Conservation (phyloP, 2,329 filamentous ascomycete genomes). For the Mycosphaerella arachidis region DNA sequence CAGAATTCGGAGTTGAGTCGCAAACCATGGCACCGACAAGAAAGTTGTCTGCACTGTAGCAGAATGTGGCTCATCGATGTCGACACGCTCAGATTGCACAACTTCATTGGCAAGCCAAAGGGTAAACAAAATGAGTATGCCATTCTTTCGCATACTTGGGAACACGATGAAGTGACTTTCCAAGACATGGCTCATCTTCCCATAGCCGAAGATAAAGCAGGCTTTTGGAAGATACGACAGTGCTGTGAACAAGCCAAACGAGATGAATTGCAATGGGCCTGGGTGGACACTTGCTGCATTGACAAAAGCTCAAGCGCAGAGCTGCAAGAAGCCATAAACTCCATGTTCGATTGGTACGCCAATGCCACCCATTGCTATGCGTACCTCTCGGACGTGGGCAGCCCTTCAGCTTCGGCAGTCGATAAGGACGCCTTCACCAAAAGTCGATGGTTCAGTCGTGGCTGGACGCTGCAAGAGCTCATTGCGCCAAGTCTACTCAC, state of each 20-base stretch:
- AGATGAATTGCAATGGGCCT: slow-evolving; percentile 12
- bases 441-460: slow-evolving; percentile 16
- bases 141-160: slow-evolving; percentile 15
- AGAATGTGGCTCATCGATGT: neutral
- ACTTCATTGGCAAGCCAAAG: neutral
- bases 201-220: slow-evolving; percentile 1
- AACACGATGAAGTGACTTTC: slow-evolving; percentile 7
- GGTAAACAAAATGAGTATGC: slow-evolving; percentile 2
- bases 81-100: neutral
- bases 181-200: slow-evolving; percentile 2
- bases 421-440: neutral
- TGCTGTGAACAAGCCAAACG: slow-evolving; percentile 8
- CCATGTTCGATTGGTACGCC: slow-evolving; percentile 20
- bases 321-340: slow-evolving; percentile 19
- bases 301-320: slow-evolving; percentile 18
- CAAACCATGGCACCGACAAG: too few relatives aligned
- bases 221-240: slow-evolving; percentile 11
- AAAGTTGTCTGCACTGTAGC: neutral
- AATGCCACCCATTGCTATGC: slow-evolving; percentile 14
- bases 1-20: too few relatives aligned
- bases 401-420: too few relatives aligned
- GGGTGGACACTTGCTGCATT: slow-evolving; percentile 24
- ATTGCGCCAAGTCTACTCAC: slow-evolving; percentile 14
- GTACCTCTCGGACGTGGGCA: slow-evolving; percentile 10
- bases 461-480: slow-evolving; percentile 25